Base-by-base conservation (phyloP, 768 basidiomycete genomes). In the Dictyophora rubrovolvata region DNA sequence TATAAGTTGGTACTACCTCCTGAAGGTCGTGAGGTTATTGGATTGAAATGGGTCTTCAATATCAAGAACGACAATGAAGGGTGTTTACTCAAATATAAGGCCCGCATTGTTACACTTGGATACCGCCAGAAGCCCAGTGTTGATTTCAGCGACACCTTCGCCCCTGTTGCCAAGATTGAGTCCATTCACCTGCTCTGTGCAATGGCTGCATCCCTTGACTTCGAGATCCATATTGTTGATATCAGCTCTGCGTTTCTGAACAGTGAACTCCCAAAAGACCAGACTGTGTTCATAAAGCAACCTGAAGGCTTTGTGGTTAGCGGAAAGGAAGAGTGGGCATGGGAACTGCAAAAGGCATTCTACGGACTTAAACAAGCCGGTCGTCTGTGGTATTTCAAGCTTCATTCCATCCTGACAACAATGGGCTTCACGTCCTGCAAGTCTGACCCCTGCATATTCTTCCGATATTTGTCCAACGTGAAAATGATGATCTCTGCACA, bases 211-310 rank as follows among this genome's bases (percentile, higher is more conserved):
- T 3, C 57, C 0, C 49, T 67, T 0, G 70, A 69, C 36, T 77
- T 70, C 72, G 72, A 73, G 12, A 62, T 73, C 0, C 64, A 70
- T 6, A 74, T 77, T 46, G 65, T 75, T 5, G 73, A 77, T 62
- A 66, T 77, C 23, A 75, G 74, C 35, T 74, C 70, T 0, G 72
- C 74, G 0, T 77, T 72, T 62, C 68, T 77, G 1, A 65, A 76
- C 61, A 70, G 73, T 42, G 48, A 53, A 10, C 36, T 61, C 1
- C 60, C 66, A 1, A 67, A 74, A 7, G 69, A 73, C 42, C 42
- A 42, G 10, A 42, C 42, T 46, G 55, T 64, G 0, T 74, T 69
- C 54, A 73, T 76, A 70, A 69, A 71, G 18, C 72, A 72, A 53
- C 69, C 69, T 7, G 57, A 64, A 9, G 71, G 69, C 1, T 66